Conservation (phyloP, 2,329 filamentous ascomycete genomes). For the Fusarium albosuccineum region DNA sequence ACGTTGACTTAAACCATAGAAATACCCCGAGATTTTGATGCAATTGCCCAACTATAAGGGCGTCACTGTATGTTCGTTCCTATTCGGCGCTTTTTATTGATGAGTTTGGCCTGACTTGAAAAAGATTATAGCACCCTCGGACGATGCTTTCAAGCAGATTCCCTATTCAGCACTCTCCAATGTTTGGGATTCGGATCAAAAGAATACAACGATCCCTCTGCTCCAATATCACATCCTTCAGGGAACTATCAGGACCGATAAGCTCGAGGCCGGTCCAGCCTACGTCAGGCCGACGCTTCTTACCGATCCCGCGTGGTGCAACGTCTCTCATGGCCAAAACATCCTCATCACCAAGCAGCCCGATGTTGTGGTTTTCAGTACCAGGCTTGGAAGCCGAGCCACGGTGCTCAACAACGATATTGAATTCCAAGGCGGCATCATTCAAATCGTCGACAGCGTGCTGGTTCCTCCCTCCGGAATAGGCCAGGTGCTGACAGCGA, state of each 20-base stretch:
- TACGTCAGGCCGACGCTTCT: conserved; percentile 61
- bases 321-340: conserved; percentile 64
- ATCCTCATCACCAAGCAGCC: conserved; percentile 61
- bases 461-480: conserved; percentile 61
- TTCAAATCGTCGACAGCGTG: conserved; percentile 66
- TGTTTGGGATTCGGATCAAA: conserved; percentile 60
- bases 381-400: conserved; percentile 61
- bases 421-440: conserved; percentile 61
- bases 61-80: conserved; percentile 55
- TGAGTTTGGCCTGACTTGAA: conserved; percentile 3
- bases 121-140: conserved; percentile 68
- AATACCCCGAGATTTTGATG: conserved; percentile 60
- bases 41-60: conserved; percentile 59
- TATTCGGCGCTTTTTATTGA: background rate
- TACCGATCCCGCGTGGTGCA: conserved; percentile 56
- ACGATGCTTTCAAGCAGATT: conserved; percentile 69
- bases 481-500: conserved; percentile 64
- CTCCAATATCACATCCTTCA: conserved; percentile 73
- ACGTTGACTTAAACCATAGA: conserved; percentile 46
- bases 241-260: conserved; percentile 59
- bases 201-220: conserved; percentile 60
- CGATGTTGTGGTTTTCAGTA: conserved; percentile 61
- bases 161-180: conserved; percentile 63
- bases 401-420: conserved; percentile 60
- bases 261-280: conserved; percentile 53